These are phyloP conservation scores for Wickerhamiella shivajii DNA, from an alignment of 805 yeast species.

Conservation along the genomic window DNA sequence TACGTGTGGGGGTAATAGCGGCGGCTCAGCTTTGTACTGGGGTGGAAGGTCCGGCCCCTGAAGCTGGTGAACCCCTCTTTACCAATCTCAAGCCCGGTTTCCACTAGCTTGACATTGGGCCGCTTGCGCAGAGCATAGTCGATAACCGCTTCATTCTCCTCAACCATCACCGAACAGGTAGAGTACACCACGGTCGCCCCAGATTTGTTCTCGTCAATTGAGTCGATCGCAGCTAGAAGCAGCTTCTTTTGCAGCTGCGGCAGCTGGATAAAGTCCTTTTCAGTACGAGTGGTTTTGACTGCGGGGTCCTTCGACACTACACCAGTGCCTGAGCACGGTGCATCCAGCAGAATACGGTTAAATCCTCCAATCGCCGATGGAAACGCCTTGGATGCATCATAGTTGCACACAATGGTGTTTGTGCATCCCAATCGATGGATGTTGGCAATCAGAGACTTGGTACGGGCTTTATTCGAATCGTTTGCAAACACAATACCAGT, in stretches of 20 bases:
- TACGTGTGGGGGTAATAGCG: slow-evolving; percentile 97
- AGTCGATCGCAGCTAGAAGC: slow-evolving; percentile 86
- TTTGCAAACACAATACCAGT: slow-evolving; percentile 96
- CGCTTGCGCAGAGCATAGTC: slow-evolving; percentile 92
- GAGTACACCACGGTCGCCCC: slow-evolving; percentile 95
- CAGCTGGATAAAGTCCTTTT: slow-evolving; percentile 88
- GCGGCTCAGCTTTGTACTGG: slow-evolving; percentile 65
- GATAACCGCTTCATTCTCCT: slow-evolving; percentile 97
- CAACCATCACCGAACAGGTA: slow-evolving; percentile 96
- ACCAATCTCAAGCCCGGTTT: slow-evolving; percentile 84
- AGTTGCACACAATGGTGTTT: slow-evolving; percentile 90
- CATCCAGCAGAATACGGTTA: slow-evolving; percentile 87
- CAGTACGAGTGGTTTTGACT: slow-evolving; percentile 86
- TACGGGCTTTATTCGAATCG: slow-evolving; percentile 92
- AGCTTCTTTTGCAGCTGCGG: slow-evolving; percentile 95
- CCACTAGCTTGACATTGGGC: slow-evolving; percentile 90
- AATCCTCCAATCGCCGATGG: slow-evolving; percentile 98
- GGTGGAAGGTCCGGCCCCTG: slow-evolving; percentile 83
- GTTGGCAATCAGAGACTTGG: slow-evolving; percentile 91
- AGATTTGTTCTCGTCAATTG: slow-evolving; percentile 81
- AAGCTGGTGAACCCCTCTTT: slow-evolving; percentile 88
- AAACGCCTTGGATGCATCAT: slow-evolving; percentile 96
- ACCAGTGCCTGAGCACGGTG: slow-evolving; percentile 99
- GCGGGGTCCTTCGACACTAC: slow-evolving; percentile 95
- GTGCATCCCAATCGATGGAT: slow-evolving; percentile 95